These are phyloP conservation scores for Rhodotorula paludigena DNA, from an alignment of 768 basidiomycete genomes.

Conservation along the genomic window DNA sequence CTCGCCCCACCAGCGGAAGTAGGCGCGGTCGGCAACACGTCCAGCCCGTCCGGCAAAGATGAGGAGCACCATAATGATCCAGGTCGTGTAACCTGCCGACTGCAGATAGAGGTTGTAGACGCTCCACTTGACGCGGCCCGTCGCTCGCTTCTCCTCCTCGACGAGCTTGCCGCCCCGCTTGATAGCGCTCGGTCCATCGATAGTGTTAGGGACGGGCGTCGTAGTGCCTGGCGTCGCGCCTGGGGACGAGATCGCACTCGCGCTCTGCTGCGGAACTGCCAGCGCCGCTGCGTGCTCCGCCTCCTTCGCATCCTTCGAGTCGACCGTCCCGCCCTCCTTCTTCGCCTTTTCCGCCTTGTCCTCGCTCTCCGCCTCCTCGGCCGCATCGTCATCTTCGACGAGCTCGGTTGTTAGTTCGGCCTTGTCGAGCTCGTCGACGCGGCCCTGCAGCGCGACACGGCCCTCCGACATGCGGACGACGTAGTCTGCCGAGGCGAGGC, in stretches of 20 bases:
- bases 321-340: neutral
- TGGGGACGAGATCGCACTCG: neutral
- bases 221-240: neutral
- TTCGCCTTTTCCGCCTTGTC: neutral
- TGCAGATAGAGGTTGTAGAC: slow-evolving; percentile 40
- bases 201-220: neutral
- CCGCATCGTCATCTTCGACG: slow-evolving; percentile 21
- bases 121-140: slow-evolving; percentile 31
- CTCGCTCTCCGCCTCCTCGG: neutral
- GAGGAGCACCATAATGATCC: slow-evolving; percentile 27
- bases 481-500: slow-evolving; percentile 35
- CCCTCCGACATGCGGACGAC: slow-evolving; percentile 36
- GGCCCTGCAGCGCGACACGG: slow-evolving; percentile 31
- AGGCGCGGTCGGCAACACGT: slow-evolving; percentile 28
- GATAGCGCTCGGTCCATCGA: neutral
- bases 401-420: slow-evolving; percentile 24
- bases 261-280: too few species aligned
- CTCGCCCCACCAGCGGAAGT: slow-evolving; percentile 35
- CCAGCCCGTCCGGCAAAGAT: slow-evolving; percentile 11
- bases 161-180: slow-evolving; percentile 26
- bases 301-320: slow-evolving; percentile 15
- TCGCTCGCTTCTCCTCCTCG: slow-evolving; percentile 32
- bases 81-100: slow-evolving; percentile 27
- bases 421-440: slow-evolving; percentile 28
- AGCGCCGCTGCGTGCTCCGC: neutral